Percentiles rank a stretch among this genome's conserved stretches.
Conservation (phyloP, 768 basidiomycete species). For the Mycena vitilis region DNA sequence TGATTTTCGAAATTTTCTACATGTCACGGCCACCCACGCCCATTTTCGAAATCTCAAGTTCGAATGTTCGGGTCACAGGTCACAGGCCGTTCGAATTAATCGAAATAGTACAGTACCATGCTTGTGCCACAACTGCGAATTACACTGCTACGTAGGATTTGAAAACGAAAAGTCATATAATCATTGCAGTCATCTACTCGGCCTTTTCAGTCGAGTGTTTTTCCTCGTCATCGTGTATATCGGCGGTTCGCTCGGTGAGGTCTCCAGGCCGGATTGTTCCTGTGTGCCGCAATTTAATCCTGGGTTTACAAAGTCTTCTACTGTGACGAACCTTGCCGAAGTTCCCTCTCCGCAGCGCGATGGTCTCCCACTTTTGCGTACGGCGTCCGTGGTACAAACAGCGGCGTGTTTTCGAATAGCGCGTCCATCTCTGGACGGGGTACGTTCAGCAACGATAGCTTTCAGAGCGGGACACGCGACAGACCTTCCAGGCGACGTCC, state of each 20-base stretch:
- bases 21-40: no score
- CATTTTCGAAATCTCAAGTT: no score
- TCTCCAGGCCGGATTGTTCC: constrained; percentile 45
- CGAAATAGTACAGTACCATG: no score
- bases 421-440: constrained; percentile 53
- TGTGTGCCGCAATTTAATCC: constrained; percentile 19
- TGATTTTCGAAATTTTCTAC: no score
- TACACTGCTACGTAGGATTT: not conserved
- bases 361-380: constrained; percentile 52
- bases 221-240: constrained; percentile 30
- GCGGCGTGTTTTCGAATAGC: constrained; percentile 51
- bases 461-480: not conserved
- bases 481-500: constrained; percentile 57
- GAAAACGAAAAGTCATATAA: constrained; percentile 7
- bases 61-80: no score
- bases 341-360: constrained; percentile 50
- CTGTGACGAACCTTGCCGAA: constrained; percentile 48
- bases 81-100: no score
- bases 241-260: constrained; percentile 40
- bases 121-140: no score
- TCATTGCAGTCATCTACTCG: constrained; percentile 16
- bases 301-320: not conserved
- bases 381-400: constrained; percentile 51
- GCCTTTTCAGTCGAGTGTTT: constrained; percentile 34
- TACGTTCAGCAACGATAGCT: not conserved